Evolutionary conservation across 257 asterid genomes (phyloP), one percentile per base, ranked within the genome.

Genomic region (Lithospermum erythrorhizon): DNA sequence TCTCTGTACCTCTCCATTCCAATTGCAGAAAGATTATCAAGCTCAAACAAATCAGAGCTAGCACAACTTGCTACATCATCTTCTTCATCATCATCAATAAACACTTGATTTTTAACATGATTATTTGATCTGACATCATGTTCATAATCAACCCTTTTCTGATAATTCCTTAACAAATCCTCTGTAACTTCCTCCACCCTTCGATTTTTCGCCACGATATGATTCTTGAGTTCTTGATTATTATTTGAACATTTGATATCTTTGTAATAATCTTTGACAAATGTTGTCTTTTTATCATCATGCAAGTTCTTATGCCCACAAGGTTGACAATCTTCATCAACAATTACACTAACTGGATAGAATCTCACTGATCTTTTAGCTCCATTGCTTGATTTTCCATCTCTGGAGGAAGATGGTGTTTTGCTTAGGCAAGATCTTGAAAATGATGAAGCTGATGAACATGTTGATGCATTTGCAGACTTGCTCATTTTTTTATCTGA

Each of bases 391-490:
- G 77, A 61, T 68, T 87, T 82, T n/a, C 90, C 35, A 41, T 41
- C 89, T 22, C 83, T 61, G 0, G 90, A 85, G 0, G 90, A 85
- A 52, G 94, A 76, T 55, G 95, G 79, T 60, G 93, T 88, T 69
- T 88, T 88, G 80, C 96, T 91, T 25, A 88, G 72, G 67, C 96
- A 88, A 0, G 98, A 91, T 11, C 98, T 73, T 13, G 98, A 83
- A 68, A 85, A 86, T 0, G 98, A 91, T 21, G 96, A 82, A 35
- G 95, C 93, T 1, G 98, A 81, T 2, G 98, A 93, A 64, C 98
- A 88, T 1, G 89, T 72, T 10, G 87, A 72, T 19, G 91, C 62
- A 57, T 79, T 81, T 1, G 83, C 70, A n/a, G 95, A 83, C 63
- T 78, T 83, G 18, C 11, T 35, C 2, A 68, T 55, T 16, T 52